Evolutionary conservation across 768 basidiomycete species (phyloP).

Genomic region (Stropharia rugosoannulata): DNA sequence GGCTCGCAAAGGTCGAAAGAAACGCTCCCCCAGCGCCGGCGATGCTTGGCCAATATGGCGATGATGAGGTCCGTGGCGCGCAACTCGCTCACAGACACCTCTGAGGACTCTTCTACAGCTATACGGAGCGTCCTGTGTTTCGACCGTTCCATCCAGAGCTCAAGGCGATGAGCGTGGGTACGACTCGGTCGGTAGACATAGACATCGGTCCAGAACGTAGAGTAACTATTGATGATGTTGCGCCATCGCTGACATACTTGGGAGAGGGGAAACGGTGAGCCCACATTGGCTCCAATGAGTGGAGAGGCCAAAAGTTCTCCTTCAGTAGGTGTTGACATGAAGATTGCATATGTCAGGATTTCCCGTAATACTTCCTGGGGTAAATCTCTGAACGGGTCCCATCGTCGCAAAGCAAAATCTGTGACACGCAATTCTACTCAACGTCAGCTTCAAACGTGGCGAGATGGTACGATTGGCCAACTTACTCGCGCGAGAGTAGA

Average conservation of each 20-base stretch:
- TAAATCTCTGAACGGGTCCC: background rate
- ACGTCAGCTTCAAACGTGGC: too few species aligned
- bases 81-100: background rate
- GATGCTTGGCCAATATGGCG: background rate
- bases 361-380: background rate
- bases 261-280: slow-evolving; percentile 11
- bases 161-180: slow-evolving; percentile 5
- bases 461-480: too few species aligned
- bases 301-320: background rate
- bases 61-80: slow-evolving; percentile 2
- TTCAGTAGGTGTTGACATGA: background rate
- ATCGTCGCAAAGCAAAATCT: too few species aligned
- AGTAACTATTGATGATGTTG: slow-evolving; percentile 1
- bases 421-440: too few species aligned
- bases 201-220: slow-evolving; percentile 13
- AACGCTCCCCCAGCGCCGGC: too few species aligned
- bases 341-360: background rate
- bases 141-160: slow-evolving; percentile 7
- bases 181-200: slow-evolving; percentile 6
- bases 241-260: slow-evolving; percentile 17
- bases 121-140: slow-evolving; percentile 1
- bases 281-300: background rate
- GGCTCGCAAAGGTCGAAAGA: too few species aligned
- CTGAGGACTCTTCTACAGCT: slow-evolving; percentile 1
- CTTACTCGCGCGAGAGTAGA: too few species aligned